phyloP scores from a whole-genome alignment of 1,139 yeast species.

The Pneumocystis jirovecii region DNA sequence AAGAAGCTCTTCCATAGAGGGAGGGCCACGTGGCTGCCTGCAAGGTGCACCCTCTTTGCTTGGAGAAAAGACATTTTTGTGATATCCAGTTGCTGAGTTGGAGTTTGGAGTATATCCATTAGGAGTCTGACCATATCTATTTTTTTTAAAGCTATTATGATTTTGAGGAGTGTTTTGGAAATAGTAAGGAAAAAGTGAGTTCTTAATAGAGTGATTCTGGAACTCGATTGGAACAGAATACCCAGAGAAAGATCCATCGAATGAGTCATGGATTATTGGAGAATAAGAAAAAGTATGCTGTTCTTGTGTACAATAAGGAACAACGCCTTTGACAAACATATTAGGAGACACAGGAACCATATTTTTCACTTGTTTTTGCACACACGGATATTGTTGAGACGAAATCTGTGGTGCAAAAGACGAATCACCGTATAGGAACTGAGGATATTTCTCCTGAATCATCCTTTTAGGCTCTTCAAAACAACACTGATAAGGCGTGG shows the following conservation, averaged over 20 bases:
- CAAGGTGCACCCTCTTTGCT: background rate
- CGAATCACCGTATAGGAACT: background rate
- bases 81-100: background rate
- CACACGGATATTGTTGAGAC: background rate
- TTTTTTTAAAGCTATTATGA: background rate
- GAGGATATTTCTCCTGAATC: background rate
- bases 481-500: background rate
- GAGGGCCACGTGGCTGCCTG: slow-evolving; percentile 1
- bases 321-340: background rate
- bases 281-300: background rate
- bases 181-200: background rate
- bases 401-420: background rate
- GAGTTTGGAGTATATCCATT: background rate
- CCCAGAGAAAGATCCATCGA: background rate
- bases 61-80: background rate
- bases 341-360: background rate
- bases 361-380: background rate
- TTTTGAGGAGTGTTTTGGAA: background rate
- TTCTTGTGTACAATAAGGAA: background rate
- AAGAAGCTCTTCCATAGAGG: background rate
- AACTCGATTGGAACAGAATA: background rate
- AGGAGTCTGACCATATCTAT: background rate
- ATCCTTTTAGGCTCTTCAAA: background rate
- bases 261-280: background rate
- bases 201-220: background rate